Evolutionary conservation across 257 asterid species (phyloP).

Genomic region (Avicennia marina): DNA sequence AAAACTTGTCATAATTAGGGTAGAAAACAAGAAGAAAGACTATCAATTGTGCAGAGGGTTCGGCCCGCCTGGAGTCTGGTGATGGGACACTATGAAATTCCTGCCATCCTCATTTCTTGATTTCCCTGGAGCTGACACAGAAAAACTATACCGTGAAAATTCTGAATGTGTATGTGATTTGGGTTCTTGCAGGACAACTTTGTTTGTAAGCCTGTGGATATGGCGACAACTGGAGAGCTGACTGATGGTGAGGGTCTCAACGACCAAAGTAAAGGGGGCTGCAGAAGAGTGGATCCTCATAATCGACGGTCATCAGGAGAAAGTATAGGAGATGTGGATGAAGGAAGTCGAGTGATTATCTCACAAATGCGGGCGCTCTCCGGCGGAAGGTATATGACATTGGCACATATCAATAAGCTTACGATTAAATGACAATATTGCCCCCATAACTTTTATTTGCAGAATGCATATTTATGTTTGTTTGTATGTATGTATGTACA

Average conservation of each 20-base stretch:
- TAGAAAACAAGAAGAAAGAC: neutral
- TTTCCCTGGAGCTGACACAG: slow-evolving; percentile 24
- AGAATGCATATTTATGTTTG: too few species aligned
- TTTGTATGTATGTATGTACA: too few species aligned
- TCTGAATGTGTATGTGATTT: slow-evolving; percentile 7
- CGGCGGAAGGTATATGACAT: slow-evolving; percentile 24
- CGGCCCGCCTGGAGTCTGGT: slow-evolving; percentile 54
- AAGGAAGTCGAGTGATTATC: slow-evolving; percentile 16
- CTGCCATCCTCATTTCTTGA: slow-evolving; percentile 19
- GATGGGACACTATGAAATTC: slow-evolving; percentile 25
- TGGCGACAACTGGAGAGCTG: slow-evolving; percentile 27
- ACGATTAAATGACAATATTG: too few species aligned
- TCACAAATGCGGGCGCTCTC: slow-evolving; percentile 17
- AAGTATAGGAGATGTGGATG: slow-evolving; percentile 4
- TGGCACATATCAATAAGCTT: too few species aligned
- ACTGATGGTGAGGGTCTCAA: slow-evolving; percentile 16
- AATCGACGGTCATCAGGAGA: neutral
- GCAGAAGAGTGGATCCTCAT: slow-evolving; percentile 31
- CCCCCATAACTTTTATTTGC: slow-evolving; percentile 4
- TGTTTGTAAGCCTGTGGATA: neutral
- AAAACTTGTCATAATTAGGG: slow-evolving; percentile 14
- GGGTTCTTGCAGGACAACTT: slow-evolving; percentile 3
- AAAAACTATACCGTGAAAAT: slow-evolving; percentile 23
- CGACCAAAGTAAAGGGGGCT: slow-evolving; percentile 18
- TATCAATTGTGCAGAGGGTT: slow-evolving; percentile 57